Conservation (phyloP, 1,139 yeast species). For the Taphrina pruni region DNA sequence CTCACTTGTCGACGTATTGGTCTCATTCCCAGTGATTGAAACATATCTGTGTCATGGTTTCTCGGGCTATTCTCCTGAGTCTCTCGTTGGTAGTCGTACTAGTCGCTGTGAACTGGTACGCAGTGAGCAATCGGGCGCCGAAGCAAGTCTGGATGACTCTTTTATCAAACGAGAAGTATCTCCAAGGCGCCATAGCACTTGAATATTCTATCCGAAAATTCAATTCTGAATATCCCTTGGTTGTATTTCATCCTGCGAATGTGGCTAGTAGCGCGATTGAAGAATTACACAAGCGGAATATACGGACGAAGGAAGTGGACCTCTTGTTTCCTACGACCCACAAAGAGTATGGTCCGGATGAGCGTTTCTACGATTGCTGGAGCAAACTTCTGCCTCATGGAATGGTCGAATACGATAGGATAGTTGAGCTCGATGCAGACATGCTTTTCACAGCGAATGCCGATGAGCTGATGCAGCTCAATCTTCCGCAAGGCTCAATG, state of each 20-base stretch:
- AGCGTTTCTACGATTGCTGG: slow-evolving; percentile 64
- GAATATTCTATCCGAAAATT: slow-evolving; percentile 56
- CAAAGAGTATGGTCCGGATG: slow-evolving; percentile 56
- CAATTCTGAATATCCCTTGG: slow-evolving; percentile 58
- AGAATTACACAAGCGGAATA: slow-evolving; percentile 54
- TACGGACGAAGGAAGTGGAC: slow-evolving; percentile 55
- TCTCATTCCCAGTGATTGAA: neutral
- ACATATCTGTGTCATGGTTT: neutral
- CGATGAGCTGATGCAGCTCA: slow-evolving; percentile 62
- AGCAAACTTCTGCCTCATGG: slow-evolving; percentile 62
- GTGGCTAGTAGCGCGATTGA: slow-evolving; percentile 54
- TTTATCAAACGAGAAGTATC: slow-evolving; percentile 59
- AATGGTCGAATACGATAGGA: slow-evolving; percentile 58
- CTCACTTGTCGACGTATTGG: neutral
- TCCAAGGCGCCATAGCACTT: slow-evolving; percentile 60
- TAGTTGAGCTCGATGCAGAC: slow-evolving; percentile 63
- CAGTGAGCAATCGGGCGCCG: neutral
- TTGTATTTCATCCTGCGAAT: slow-evolving; percentile 60
- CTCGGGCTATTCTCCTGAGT: slow-evolving; percentile 1
- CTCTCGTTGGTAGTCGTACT: neutral
- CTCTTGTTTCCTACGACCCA: slow-evolving; percentile 56
- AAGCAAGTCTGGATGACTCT: slow-evolving; percentile 61
- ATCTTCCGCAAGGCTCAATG: slow-evolving; percentile 53
- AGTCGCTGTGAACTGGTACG: slow-evolving; percentile 12
- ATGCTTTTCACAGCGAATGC: slow-evolving; percentile 62